A percentile compares a stretch with the other conserved stretches of the same genome.
These are phyloP conservation scores for Cymodocea nodosa DNA, from an alignment of 116 monocot species.

Conservation along the genomic window DNA sequence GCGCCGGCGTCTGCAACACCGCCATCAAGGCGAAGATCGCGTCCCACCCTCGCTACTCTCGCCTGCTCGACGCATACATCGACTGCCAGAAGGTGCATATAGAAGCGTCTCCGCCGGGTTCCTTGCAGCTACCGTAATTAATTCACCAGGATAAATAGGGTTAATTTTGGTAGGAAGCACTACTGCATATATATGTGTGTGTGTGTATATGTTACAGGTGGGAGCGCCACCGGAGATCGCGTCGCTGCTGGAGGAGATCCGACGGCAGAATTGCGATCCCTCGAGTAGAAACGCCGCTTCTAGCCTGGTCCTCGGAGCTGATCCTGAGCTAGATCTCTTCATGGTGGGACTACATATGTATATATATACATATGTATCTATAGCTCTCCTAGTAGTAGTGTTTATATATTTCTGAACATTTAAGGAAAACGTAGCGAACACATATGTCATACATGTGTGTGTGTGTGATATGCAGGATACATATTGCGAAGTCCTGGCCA, in stretches of 20 bases:
- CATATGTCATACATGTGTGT: not conserved
- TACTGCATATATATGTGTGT: not conserved
- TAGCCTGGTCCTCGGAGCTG: slow-evolving; percentile 18
- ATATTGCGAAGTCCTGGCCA: slow-evolving; percentile 24
- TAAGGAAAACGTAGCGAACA: not conserved
- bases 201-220: slow-evolving; percentile 12
- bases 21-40: slow-evolving; percentile 45
- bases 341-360: slow-evolving; percentile 22
- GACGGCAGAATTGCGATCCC: slow-evolving; percentile 14
- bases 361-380: not conserved
- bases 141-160: not conserved
- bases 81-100: slow-evolving; percentile 50
- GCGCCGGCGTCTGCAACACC: not conserved
- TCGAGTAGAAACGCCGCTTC: slow-evolving; percentile 6
- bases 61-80: slow-evolving; percentile 42
- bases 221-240: slow-evolving; percentile 51
- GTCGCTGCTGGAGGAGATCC: slow-evolving; percentile 36
- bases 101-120: too few species aligned
- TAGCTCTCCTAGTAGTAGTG: not conserved
- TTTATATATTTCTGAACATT: not conserved
- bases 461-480: slow-evolving; percentile 13
- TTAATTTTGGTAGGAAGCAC: not conserved
- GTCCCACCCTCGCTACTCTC: slow-evolving; percentile 46
- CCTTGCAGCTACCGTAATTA: not conserved
- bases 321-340: slow-evolving; percentile 70